These are phyloP conservation scores for Globisporangium middletonii DNA, from an alignment of 352 stramenopile species.

Conservation along the genomic window DNA sequence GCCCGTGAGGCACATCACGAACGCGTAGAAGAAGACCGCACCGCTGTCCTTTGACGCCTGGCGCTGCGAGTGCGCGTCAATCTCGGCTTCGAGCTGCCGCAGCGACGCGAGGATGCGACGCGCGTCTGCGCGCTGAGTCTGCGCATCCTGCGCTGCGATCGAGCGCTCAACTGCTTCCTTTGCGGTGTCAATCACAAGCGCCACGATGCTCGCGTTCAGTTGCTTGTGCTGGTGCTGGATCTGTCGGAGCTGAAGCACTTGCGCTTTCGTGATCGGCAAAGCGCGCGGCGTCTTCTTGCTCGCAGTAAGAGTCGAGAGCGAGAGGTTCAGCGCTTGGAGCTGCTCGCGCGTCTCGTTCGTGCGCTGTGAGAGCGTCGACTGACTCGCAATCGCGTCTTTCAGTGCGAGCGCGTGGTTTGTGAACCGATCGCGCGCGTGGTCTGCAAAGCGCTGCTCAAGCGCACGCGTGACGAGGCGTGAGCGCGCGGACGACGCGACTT, in stretches of 20 bases:
- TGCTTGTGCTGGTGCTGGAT: constrained; percentile 8
- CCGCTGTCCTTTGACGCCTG: constrained; percentile 6
- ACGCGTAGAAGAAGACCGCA: constrained; percentile 30
- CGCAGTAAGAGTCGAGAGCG: not conserved
- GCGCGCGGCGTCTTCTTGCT: not conserved
- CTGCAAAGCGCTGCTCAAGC: not conserved
- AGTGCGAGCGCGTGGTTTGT: constrained; percentile 6
- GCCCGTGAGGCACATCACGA: constrained; percentile 20
- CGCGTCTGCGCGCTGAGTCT: not conserved
- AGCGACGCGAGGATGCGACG: constrained; percentile 3
- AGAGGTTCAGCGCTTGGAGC: constrained; percentile 12
- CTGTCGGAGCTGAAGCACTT: constrained; percentile 9
- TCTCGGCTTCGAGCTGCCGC: constrained; percentile 4
- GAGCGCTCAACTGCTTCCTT: not conserved
- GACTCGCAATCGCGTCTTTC: constrained; percentile 8
- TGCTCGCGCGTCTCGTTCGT: constrained; percentile 7
- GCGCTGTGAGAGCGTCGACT: constrained; percentile 3
- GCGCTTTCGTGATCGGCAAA: constrained; percentile 1
- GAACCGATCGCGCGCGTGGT: constrained; percentile 8
- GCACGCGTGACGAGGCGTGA: constrained; percentile 9
- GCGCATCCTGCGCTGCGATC: not conserved
- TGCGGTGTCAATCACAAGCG: constrained; percentile 4
- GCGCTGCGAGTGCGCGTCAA: constrained; percentile 7
- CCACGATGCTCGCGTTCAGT: constrained; percentile 6
- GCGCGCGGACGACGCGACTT: constrained; percentile 3